phyloP scores from a whole-genome alignment of 495 filamentous ascomycete species.

The Articulospora tetracladia region DNA sequence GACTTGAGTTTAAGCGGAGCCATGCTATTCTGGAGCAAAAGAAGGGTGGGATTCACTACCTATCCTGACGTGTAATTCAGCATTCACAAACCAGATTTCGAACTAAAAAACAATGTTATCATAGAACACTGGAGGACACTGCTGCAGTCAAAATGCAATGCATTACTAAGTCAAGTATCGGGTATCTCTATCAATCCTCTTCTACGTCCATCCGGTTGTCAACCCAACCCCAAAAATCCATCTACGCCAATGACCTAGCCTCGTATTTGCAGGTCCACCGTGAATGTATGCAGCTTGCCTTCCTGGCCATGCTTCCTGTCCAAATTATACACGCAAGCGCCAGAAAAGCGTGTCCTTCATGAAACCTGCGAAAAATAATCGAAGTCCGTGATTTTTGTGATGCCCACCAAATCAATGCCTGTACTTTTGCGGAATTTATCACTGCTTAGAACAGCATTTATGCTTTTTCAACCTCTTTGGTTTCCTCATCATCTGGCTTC shows the following conservation, averaged over 20 bases:
- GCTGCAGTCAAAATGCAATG: neutral
- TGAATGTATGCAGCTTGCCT: neutral
- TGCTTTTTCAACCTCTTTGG: constrained; percentile 1
- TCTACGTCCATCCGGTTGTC: neutral
- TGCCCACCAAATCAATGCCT: too few species aligned
- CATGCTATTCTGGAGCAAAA: too few species aligned
- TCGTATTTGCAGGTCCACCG: neutral
- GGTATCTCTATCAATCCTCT: neutral
- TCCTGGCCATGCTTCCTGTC: neutral
- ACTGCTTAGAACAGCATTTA: neutral
- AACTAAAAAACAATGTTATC: too few species aligned
- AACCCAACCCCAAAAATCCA: neutral
- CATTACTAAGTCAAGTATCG: neutral
- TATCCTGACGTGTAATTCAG: too few species aligned
- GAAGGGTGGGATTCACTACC: too few species aligned
- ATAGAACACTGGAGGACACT: neutral
- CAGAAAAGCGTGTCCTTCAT: neutral
- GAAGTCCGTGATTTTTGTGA: too few species aligned
- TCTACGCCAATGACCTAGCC: neutral
- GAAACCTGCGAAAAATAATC: neutral
- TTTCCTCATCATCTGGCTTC: constrained; percentile 9
- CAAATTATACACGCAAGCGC: neutral
- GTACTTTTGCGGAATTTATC: too few species aligned
- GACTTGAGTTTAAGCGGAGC: too few species aligned
- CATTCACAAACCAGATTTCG: too few species aligned